phyloP scores from a whole-genome alignment of 2,329 filamentous ascomycete species.

The Aspergillus phoenicis region DNA sequence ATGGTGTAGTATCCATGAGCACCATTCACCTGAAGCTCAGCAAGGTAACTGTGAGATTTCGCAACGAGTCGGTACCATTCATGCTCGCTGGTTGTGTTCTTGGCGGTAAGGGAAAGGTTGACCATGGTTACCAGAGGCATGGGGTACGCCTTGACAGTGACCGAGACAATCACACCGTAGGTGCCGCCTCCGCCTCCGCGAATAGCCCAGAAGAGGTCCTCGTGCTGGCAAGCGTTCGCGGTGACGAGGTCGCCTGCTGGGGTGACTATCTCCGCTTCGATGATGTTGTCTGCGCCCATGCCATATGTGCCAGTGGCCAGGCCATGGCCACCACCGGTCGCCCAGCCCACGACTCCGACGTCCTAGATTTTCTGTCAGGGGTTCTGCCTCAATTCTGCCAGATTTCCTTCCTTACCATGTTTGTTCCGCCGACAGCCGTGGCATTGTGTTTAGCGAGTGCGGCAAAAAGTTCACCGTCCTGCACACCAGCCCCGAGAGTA shows the following conservation, averaged over 20 bases:
- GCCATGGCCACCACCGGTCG: conserved; percentile 51
- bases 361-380: not conserved
- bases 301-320: conserved; percentile 54
- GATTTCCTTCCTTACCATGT: not conserved
- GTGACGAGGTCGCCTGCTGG: conserved; percentile 33
- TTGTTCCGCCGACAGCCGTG: not conserved
- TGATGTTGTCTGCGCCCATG: conserved; percentile 54
- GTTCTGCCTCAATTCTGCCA: no score
- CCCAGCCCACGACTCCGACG: not conserved
- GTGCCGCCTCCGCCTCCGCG: conserved; percentile 24
- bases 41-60: not conserved
- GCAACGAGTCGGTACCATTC: not conserved
- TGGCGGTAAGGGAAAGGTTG: not conserved
- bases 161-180: conserved; percentile 18
- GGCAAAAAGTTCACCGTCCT: not conserved
- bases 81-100: not conserved
- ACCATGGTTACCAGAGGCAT: not conserved
- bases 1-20: not conserved
- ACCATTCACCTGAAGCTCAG: not conserved
- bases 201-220: conserved; percentile 25
- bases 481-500: not conserved
- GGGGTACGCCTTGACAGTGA: not conserved
- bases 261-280: conserved; percentile 52
- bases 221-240: conserved; percentile 22
- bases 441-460: not conserved